Conservation (phyloP, 2,329 filamentous ascomycete species). For the Cytospora chrysosperma region DNA sequence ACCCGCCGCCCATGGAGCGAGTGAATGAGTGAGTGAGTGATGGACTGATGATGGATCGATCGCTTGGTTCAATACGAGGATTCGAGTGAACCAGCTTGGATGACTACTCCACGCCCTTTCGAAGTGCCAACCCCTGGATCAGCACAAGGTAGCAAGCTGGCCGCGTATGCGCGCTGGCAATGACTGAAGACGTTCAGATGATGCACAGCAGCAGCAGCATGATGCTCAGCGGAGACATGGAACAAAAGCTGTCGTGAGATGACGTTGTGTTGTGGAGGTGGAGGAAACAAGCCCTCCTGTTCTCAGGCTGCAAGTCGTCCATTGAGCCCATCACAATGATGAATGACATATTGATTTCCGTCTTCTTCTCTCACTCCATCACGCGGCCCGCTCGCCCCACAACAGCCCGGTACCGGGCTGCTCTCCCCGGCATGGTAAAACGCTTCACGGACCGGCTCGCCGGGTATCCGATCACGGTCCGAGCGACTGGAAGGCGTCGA, state of each 20-base stretch:
- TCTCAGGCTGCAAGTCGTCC: background rate
- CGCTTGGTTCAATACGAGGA: background rate
- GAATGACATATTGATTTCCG: background rate
- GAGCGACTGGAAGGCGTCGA: background rate
- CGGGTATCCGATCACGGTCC: slow-evolving; percentile 17
- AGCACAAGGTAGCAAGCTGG: background rate
- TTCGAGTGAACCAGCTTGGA: background rate
- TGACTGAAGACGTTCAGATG: background rate
- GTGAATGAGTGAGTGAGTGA: background rate
- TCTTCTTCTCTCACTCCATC: background rate
- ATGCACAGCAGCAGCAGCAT: too few species aligned
- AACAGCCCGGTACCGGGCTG: background rate
- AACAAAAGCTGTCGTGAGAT: background rate
- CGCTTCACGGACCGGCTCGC: slow-evolving; percentile 7
- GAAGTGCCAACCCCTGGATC: background rate
- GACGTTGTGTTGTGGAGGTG: too few species aligned
- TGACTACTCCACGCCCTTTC: background rate
- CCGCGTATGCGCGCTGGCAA: background rate
- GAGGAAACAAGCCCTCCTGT: too few species aligned
- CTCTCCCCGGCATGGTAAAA: background rate
- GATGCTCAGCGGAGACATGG: background rate
- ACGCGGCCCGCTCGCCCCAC: background rate
- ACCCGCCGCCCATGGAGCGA: too few species aligned
- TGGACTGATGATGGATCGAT: background rate
- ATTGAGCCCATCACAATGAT: too few species aligned